A percentile compares a stretch with the other conserved stretches of the same genome.
Evolutionary conservation across 192 early-diverging fungal genomes (phyloP).

Genomic region (Coemansia sp.): DNA sequence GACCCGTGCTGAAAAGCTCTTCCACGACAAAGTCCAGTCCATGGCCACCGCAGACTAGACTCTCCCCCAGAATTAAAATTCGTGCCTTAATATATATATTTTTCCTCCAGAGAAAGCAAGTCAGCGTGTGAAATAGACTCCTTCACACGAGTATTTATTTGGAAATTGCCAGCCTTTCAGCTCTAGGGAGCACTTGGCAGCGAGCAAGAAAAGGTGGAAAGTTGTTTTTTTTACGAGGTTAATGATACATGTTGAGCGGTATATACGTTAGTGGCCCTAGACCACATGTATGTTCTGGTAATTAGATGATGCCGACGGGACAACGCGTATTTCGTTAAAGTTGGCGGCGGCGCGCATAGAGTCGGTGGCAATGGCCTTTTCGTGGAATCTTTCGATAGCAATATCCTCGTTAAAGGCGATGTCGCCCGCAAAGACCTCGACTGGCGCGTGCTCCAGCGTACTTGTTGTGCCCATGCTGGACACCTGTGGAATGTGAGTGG

Average conservation of each 20-base stretch:
- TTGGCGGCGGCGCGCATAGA: constrained; percentile 46
- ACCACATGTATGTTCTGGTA: constrained; percentile 40
- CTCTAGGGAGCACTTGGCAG: too few relatives aligned
- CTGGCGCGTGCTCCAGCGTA: constrained; percentile 21
- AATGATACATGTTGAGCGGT: neutral
- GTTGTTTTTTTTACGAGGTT: neutral
- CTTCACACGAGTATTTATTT: too few relatives aligned
- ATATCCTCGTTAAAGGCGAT: constrained; percentile 46
- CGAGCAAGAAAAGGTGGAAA: neutral
- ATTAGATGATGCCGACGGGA: constrained; percentile 33
- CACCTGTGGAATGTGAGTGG: constrained; percentile 34
- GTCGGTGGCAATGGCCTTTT: constrained; percentile 45
- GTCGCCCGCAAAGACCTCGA: constrained; percentile 36
- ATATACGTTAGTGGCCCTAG: constrained; percentile 30
- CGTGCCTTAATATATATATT: too few relatives aligned
- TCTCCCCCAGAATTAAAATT: neutral
- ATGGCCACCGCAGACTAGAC: constrained; percentile 46
- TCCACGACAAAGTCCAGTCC: constrained; percentile 69
- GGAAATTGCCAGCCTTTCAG: too few relatives aligned
- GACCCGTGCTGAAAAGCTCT: constrained; percentile 81
- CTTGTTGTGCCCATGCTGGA: constrained; percentile 39
- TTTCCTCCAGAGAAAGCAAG: too few relatives aligned
- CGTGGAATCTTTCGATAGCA: constrained; percentile 43
- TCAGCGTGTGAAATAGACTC: too few relatives aligned
- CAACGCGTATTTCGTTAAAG: constrained; percentile 36